phyloP scores from a whole-genome alignment of 345 rosid species.

The Aquilaria yunnanensis region DNA sequence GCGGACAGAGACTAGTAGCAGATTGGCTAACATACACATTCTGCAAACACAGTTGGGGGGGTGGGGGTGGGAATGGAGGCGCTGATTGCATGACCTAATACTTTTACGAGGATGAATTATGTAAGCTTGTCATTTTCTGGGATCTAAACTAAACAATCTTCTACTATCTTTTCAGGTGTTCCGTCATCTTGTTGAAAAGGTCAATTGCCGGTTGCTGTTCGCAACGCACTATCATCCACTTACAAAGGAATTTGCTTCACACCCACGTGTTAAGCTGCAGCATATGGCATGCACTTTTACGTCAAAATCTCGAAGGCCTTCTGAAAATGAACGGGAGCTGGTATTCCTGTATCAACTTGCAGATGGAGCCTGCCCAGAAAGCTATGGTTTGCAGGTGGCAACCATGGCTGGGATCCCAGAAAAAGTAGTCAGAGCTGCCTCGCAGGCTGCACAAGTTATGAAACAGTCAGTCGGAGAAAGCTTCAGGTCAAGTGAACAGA shows the following conservation, averaged over 20 bases:
- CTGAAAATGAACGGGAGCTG: conserved; percentile 37
- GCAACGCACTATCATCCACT: conserved; percentile 97
- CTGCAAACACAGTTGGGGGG: too few species aligned
- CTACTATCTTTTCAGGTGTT: conserved; percentile 45
- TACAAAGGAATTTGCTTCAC: conserved; percentile 84
- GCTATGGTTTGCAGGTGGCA: conserved; percentile 89
- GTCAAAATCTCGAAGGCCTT: conserved; percentile 24
- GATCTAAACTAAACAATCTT: not conserved
- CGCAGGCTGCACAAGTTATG: conserved; percentile 54
- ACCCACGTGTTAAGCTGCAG: conserved; percentile 72
- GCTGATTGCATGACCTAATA: not conserved
- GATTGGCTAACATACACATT: too few species aligned
- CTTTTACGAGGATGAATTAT: not conserved
- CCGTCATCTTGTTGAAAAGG: conserved; percentile 86
- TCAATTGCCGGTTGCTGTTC: conserved; percentile 78
- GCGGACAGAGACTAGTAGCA: too few species aligned
- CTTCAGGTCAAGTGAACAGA: conserved; percentile 72
- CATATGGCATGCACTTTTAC: conserved; percentile 86
- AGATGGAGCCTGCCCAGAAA: conserved; percentile 85
- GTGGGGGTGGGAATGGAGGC: too few species aligned
- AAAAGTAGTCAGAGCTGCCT: conserved; percentile 58
- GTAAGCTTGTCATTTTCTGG: not conserved
- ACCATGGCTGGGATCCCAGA: conserved; percentile 88
- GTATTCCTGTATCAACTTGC: conserved; percentile 75
- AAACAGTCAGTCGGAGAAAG: conserved; percentile 56